Percentiles rank a stretch among this genome's conserved stretches.
These are phyloP conservation scores for Neocucurbitaria cava DNA, from an alignment of 2,329 filamentous ascomycete species.

Conservation along the genomic window DNA sequence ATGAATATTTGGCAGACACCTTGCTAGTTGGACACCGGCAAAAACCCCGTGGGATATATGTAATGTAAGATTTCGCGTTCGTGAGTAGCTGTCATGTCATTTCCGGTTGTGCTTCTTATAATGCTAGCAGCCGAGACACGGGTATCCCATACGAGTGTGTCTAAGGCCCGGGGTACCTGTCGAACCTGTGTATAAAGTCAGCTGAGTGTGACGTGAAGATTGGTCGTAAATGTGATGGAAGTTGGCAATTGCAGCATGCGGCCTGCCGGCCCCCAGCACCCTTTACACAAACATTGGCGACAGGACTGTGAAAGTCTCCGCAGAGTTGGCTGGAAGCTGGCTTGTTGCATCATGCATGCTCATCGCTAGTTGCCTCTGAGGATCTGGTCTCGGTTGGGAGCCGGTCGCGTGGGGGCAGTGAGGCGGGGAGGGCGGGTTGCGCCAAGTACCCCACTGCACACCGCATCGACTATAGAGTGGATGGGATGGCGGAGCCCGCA, in stretches of 20 bases:
- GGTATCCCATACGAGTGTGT: background rate
- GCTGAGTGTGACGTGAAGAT: background rate
- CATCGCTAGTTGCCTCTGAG: background rate
- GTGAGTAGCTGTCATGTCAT: background rate
- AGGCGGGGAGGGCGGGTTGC: conserved; percentile 2
- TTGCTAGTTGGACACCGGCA: background rate
- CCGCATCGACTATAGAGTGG: background rate
- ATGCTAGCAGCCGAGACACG: background rate
- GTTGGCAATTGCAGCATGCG: background rate
- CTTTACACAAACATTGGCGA: background rate
- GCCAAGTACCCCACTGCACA: conserved; percentile 18
- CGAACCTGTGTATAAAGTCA: conserved; percentile 33
- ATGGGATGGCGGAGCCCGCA: background rate
- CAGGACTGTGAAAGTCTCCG: background rate
- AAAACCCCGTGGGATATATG: background rate
- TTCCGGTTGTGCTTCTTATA: background rate
- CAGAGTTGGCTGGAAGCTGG: background rate
- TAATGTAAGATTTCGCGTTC: background rate
- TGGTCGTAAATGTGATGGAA: background rate
- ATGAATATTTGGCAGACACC: background rate
- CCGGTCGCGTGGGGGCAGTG: conserved; percentile 19
- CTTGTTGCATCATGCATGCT: background rate
- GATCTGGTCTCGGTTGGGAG: background rate
- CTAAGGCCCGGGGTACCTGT: conserved; percentile 44
- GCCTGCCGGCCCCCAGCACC: background rate